phyloP scores from a whole-genome alignment of 2,329 filamentous ascomycete species.

The Aspergillus viridinutans region DNA sequence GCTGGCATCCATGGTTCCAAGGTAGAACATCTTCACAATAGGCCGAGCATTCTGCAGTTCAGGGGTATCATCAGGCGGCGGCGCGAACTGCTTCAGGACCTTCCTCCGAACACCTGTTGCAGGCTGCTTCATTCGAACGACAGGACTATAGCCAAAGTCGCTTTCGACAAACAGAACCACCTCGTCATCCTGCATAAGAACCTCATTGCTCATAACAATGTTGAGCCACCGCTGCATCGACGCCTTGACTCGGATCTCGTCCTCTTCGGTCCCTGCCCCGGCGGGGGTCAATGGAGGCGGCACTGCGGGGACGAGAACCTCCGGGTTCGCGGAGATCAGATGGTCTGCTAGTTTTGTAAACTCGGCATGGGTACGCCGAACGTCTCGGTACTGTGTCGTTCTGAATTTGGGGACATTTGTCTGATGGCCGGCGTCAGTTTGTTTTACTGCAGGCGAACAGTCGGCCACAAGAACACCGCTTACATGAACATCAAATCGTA shows the following conservation, averaged over 20 bases:
- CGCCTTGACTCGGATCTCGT: conserved; percentile 82
- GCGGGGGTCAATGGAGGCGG: conserved; percentile 92
- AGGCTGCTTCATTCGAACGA: conserved; percentile 92
- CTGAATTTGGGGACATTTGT: conserved; percentile 98
- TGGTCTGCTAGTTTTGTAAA: conserved; percentile 96
- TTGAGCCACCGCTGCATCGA: conserved; percentile 94
- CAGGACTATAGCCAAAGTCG: conserved; percentile 95
- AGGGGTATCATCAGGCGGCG: conserved; percentile 92
- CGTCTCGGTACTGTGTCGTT: conserved; percentile 96
- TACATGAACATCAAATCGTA: conserved; percentile 96
- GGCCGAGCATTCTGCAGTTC: conserved; percentile 88
- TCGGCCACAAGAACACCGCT: conserved; percentile 27
- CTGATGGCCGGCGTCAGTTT: conserved; percentile 44
- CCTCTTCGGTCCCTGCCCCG: conserved; percentile 92
- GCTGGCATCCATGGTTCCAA: conserved; percentile 92
- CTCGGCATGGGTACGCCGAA: conserved; percentile 90
- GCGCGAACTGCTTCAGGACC: conserved; percentile 96
- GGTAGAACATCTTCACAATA: conserved; percentile 89
- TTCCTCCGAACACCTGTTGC: conserved; percentile 93
- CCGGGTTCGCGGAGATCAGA: conserved; percentile 94
- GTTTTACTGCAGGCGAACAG: conserved; percentile 2
- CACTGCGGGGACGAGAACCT: conserved; percentile 88
- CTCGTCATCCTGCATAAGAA: conserved; percentile 91
- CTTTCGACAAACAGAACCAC: conserved; percentile 99
- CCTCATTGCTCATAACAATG: conserved; percentile 84